phyloP scores from a whole-genome alignment of 768 basidiomycete species.

The Agrocybe pediades region DNA sequence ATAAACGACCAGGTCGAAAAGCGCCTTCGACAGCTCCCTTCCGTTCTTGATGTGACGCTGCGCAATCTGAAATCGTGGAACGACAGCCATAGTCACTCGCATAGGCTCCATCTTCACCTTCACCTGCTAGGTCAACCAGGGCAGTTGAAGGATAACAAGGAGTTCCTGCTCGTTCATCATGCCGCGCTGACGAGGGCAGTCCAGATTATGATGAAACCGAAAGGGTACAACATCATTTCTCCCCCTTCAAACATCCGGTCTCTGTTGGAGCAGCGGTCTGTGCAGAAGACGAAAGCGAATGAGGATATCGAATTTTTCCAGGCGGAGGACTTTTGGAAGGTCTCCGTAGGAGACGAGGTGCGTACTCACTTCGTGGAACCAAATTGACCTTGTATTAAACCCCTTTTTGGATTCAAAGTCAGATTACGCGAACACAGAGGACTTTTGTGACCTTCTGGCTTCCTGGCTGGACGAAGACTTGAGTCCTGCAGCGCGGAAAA shows the following conservation, averaged over 20 bases:
- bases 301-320: constrained; percentile 1
- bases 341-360: constrained; percentile 6
- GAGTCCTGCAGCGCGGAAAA: background rate
- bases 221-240: constrained; percentile 4
- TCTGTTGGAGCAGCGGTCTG: constrained; percentile 2
- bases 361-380: background rate
- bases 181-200: background rate
- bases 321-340: constrained; percentile 6
- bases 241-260: background rate
- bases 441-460: constrained; percentile 2
- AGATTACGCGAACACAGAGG: constrained; percentile 2
- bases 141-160: constrained; percentile 5
- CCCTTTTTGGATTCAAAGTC: background rate
- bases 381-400: background rate
- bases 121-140: background rate
- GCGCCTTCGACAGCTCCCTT: background rate
- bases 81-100: background rate
- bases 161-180: constrained; percentile 1
- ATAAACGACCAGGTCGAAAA: background rate
- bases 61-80: background rate
- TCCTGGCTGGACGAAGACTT: constrained; percentile 7
- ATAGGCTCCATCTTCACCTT: background rate
- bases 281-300: constrained; percentile 7
- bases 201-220: constrained; percentile 3
- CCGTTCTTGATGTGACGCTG: background rate